These are phyloP conservation scores for Musa acuminata DNA, from an alignment of 176 grass and related monocot species.

Conservation along the genomic window DNA sequence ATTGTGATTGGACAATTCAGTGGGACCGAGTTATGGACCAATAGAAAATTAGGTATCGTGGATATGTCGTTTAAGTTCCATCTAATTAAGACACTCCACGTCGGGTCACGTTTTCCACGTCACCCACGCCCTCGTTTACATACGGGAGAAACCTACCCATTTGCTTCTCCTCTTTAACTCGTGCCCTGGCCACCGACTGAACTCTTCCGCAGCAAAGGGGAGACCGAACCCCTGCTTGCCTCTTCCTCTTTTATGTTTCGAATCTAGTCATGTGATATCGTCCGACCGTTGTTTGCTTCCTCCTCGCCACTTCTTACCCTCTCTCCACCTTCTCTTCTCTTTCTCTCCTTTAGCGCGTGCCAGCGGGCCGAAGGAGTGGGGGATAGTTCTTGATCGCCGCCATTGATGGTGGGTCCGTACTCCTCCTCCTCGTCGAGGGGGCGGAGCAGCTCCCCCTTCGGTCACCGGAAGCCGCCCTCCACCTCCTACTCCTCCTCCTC, in stretches of 20 bases:
- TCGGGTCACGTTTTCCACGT: too few relatives aligned
- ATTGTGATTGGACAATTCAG: too few relatives aligned
- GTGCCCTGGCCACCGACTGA: too few relatives aligned
- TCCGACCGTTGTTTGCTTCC: not conserved
- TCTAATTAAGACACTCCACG: too few relatives aligned
- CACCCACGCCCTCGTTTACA: too few relatives aligned
- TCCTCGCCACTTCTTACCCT: not conserved
- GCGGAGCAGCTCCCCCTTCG: conserved; percentile 77
- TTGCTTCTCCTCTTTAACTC: too few relatives aligned
- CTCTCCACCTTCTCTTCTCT: not conserved
- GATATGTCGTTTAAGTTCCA: too few relatives aligned
- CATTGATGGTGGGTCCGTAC: not conserved
- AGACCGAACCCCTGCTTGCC: not conserved
- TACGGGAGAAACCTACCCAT: too few relatives aligned
- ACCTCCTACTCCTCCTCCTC: conserved; percentile 47
- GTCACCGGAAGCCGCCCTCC: conserved; percentile 40
- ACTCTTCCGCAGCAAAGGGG: too few relatives aligned
- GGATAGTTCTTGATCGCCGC: not conserved
- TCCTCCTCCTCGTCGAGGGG: conserved; percentile 49
- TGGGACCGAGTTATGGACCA: too few relatives aligned
- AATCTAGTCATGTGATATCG: not conserved
- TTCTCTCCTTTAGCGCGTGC: not conserved
- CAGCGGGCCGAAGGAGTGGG: not conserved
- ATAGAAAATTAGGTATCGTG: too few relatives aligned
- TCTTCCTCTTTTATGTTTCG: not conserved